phyloP scores from a whole-genome alignment of 129 eudicot species.

The Ambrosia artemisiifolia region DNA sequence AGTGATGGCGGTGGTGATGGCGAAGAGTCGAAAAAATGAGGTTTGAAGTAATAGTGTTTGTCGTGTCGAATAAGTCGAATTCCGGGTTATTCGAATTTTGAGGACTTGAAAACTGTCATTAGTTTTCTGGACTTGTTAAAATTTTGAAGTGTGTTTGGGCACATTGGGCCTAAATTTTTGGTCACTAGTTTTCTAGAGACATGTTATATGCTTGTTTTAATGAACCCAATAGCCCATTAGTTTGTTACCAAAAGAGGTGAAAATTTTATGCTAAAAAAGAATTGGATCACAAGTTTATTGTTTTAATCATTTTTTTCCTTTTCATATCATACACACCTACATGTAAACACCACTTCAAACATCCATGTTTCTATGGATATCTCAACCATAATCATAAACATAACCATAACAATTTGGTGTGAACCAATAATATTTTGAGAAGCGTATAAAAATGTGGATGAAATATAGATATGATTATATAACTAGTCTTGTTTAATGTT shows the following conservation, averaged over 20 bases:
- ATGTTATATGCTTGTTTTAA: background rate
- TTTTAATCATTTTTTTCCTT: background rate
- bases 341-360: background rate
- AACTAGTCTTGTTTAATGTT: too few relatives aligned
- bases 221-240: slow-evolving; percentile 4
- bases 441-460: too few relatives aligned
- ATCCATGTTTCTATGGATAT: too few relatives aligned
- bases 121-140: background rate
- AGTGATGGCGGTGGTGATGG: background rate
- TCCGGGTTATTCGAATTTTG: too few relatives aligned
- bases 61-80: too few relatives aligned
- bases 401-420: too few relatives aligned
- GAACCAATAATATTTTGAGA: too few relatives aligned
- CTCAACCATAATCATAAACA: too few relatives aligned
- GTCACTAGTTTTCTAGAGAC: background rate
- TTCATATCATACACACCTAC: background rate
- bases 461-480: too few relatives aligned
- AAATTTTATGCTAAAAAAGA: background rate
- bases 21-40: background rate
- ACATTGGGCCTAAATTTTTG: background rate
- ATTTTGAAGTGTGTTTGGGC: background rate
- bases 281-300: background rate
- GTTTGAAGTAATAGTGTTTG: background rate
- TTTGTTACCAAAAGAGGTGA: background rate
- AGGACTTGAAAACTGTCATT: too few relatives aligned